Percentiles rank a stretch among this genome's conserved stretches.
Conservation (phyloP, 2,329 filamentous ascomycete genomes). For the Claviceps spartinae region DNA sequence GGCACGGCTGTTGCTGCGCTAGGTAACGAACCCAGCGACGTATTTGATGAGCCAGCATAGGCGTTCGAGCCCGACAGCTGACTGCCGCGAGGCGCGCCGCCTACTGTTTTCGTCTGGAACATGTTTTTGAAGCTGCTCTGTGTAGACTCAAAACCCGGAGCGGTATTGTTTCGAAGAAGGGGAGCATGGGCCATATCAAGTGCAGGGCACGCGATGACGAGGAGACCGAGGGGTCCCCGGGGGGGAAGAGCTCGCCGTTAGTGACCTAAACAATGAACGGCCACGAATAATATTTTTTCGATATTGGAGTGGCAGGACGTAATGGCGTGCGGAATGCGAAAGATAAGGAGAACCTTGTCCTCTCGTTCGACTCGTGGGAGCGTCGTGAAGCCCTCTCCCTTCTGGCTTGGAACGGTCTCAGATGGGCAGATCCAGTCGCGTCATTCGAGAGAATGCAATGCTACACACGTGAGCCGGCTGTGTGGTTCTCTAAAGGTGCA, state of each 20-base stretch:
- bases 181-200: slow-evolving; percentile 46
- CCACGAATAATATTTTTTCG: background rate
- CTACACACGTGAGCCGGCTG: background rate
- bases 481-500: background rate
- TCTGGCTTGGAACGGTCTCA: slow-evolving; percentile 7
- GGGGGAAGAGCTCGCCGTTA: slow-evolving; percentile 3
- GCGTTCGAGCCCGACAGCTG: slow-evolving; percentile 49
- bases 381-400: slow-evolving; percentile 4
- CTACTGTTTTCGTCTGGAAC: slow-evolving; percentile 34
- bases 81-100: slow-evolving; percentile 40
- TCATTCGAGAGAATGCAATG: slow-evolving; percentile 7
- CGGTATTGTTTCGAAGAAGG: slow-evolving; percentile 44
- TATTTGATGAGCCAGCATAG: slow-evolving; percentile 37
- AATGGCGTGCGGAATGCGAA: slow-evolving; percentile 1
- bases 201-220: slow-evolving; percentile 26
- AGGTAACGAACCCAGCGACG: slow-evolving; percentile 36
- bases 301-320: background rate
- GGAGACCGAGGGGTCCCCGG: background rate
- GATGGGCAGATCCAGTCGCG: slow-evolving; percentile 4
- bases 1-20: slow-evolving; percentile 28
- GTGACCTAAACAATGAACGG: background rate
- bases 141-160: slow-evolving; percentile 38
- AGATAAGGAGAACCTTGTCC: background rate
- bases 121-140: slow-evolving; percentile 28
- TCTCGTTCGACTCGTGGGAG: slow-evolving; percentile 2